phyloP scores from a whole-genome alignment of 768 basidiomycete species.

The Naganishia friedmannii region DNA sequence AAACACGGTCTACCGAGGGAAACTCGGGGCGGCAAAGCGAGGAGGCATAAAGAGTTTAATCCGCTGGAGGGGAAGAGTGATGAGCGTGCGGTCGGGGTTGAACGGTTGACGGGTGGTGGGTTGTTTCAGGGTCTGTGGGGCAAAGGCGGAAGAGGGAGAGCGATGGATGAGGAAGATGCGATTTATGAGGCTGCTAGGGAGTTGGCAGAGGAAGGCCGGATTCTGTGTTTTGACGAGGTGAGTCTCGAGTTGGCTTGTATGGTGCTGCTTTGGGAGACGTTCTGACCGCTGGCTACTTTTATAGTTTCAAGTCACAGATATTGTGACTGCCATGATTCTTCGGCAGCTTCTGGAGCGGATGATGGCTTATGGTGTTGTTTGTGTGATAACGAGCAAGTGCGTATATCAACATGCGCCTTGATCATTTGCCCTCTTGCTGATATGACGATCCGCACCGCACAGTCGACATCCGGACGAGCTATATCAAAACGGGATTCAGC shows the following conservation, averaged over 20 bases:
- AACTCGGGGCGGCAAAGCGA: background rate
- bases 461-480: slow-evolving; percentile 96
- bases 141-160: slow-evolving; percentile 60
- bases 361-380: slow-evolving; percentile 82
- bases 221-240: slow-evolving; percentile 96
- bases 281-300: background rate
- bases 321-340: slow-evolving; percentile 97
- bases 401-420: slow-evolving; percentile 43
- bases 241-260: slow-evolving; percentile 30
- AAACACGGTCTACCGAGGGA: slow-evolving; percentile 56
- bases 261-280: background rate
- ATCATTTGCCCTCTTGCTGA: background rate
- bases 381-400: slow-evolving; percentile 95
- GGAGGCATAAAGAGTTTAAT: slow-evolving; percentile 8
- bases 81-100: slow-evolving; percentile 31
- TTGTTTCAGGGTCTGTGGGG: slow-evolving; percentile 21
- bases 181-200: slow-evolving; percentile 83
- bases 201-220: slow-evolving; percentile 73
- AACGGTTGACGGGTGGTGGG: slow-evolving; percentile 22
- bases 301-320: slow-evolving; percentile 75
- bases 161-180: slow-evolving; percentile 62
- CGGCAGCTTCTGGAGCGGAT: slow-evolving; percentile 82
- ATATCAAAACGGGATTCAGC: slow-evolving; percentile 98
- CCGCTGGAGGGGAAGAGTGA: slow-evolving; percentile 30
- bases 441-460: background rate